Evolutionary conservation across 1,139 yeast species (phyloP).

Genomic region (Saccharomycopsis crataegensis): DNA sequence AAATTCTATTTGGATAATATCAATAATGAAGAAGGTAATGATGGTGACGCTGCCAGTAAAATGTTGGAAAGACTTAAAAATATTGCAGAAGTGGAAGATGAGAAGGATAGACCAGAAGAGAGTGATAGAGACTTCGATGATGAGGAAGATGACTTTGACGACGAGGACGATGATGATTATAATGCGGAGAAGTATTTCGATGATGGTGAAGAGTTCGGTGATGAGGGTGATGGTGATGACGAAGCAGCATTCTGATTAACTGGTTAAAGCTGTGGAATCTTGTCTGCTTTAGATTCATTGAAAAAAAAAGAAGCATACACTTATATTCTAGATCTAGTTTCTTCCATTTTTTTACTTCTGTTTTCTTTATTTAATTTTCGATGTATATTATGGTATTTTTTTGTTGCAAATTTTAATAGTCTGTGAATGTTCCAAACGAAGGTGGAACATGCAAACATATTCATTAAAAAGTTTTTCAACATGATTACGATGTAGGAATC

Average conservation of each 20-base stretch:
- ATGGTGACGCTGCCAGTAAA: slow-evolving; percentile 34
- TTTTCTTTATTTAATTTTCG: too few relatives aligned
- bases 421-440: too few relatives aligned
- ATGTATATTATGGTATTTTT: too few relatives aligned
- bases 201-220: slow-evolving; percentile 43
- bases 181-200: slow-evolving; percentile 71
- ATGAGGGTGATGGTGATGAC: slow-evolving; percentile 46
- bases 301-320: not conserved
- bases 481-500: too few relatives aligned
- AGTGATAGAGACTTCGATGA: slow-evolving; percentile 44
- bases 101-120: slow-evolving; percentile 29
- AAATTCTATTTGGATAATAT: slow-evolving; percentile 25
- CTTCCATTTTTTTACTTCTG: too few relatives aligned
- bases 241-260: slow-evolving; percentile 57
- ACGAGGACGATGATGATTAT: slow-evolving; percentile 67
- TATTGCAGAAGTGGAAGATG: slow-evolving; percentile 53
- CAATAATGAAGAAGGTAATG: slow-evolving; percentile 24
- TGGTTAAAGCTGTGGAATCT: not conserved
- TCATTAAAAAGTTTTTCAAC: too few relatives aligned
- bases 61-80: slow-evolving; percentile 54
- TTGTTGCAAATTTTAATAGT: too few relatives aligned
- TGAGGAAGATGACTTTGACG: slow-evolving; percentile 70
- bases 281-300: not conserved
- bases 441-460: too few relatives aligned
- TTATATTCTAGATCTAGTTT: too few relatives aligned